phyloP scores from a whole-genome alignment of 768 basidiomycete species.

The Trametes cinnabarina region DNA sequence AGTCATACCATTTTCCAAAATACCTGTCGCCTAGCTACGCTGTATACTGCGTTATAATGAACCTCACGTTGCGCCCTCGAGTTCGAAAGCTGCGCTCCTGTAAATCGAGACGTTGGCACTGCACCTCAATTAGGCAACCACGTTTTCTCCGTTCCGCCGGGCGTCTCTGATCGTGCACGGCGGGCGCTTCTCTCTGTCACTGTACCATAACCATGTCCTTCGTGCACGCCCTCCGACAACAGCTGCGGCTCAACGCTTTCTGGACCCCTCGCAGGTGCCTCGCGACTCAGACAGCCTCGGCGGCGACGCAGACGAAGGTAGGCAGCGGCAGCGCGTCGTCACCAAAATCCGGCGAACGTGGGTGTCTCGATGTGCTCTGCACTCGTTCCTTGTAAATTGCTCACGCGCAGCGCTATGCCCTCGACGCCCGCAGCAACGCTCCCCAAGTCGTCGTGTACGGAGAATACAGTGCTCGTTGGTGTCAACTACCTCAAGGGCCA shows the following conservation, averaged over 20 bases:
- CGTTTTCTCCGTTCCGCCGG: not conserved
- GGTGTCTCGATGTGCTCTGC: not conserved
- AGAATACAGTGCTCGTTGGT: constrained; percentile 77
- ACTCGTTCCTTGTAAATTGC: not conserved
- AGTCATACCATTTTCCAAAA: not conserved
- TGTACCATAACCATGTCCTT: constrained; percentile 24
- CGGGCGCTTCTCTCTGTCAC: too few relatives aligned
- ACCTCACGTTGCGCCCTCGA: not conserved
- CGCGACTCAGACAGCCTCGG: constrained; percentile 18
- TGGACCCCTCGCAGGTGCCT: constrained; percentile 23
- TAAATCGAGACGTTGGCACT: not conserved
- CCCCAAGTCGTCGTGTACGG: constrained; percentile 59
- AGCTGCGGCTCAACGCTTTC: constrained; percentile 21
- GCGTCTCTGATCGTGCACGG: constrained; percentile 10
- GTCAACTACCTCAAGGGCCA: constrained; percentile 83
- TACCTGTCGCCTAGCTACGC: not conserved
- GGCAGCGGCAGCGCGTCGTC: not conserved
- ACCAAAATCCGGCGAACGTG: not conserved
- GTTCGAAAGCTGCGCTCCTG: not conserved
- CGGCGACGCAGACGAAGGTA: constrained; percentile 1
- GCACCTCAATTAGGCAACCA: not conserved
- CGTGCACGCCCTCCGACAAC: constrained; percentile 25
- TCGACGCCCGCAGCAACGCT: constrained; percentile 16
- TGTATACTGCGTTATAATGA: constrained; percentile 1
- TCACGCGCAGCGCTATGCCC: too few relatives aligned